Conservation (phyloP, 2,329 filamentous ascomycete genomes). For the Tympanopsis confertula region DNA sequence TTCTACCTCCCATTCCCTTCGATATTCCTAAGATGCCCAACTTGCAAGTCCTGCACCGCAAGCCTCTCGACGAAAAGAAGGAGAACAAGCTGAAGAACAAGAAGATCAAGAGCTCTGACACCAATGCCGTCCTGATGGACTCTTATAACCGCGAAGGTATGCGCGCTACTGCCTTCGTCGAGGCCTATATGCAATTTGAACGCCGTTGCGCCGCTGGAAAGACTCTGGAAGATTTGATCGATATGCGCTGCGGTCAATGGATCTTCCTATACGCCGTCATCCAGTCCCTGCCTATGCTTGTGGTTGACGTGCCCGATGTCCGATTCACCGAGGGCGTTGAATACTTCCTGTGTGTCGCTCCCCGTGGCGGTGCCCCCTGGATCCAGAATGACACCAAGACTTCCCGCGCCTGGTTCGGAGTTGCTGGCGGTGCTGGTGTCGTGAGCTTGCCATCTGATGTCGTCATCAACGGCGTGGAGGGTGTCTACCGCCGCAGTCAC, state of each 20-base stretch:
- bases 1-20: slow-evolving; percentile 55
- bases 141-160: slow-evolving; percentile 36
- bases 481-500: slow-evolving; percentile 56
- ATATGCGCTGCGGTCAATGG: slow-evolving; percentile 36
- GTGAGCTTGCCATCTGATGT: slow-evolving; percentile 52
- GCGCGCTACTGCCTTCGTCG: slow-evolving; percentile 26
- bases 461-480: slow-evolving; percentile 51
- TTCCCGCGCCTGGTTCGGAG: slow-evolving; percentile 32
- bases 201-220: slow-evolving; percentile 28
- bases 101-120: slow-evolving; percentile 43
- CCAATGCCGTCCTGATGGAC: slow-evolving; percentile 40
- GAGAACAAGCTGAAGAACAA: slow-evolving; percentile 33
- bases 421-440: slow-evolving; percentile 34
- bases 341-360: slow-evolving; percentile 38
- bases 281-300: slow-evolving; percentile 36
- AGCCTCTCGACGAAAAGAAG: slow-evolving; percentile 42
- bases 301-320: slow-evolving; percentile 33
- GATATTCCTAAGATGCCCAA: slow-evolving; percentile 47
- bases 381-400: slow-evolving; percentile 28
- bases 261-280: slow-evolving; percentile 39
- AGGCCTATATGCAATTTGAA: slow-evolving; percentile 33
- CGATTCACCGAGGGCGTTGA: slow-evolving; percentile 34
- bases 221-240: slow-evolving; percentile 30
- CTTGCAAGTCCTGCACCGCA: slow-evolving; percentile 41
- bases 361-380: slow-evolving; percentile 33